phyloP scores from a whole-genome alignment of 2,329 filamentous ascomycete genomes.

The Rhynchosporium agropyri region DNA sequence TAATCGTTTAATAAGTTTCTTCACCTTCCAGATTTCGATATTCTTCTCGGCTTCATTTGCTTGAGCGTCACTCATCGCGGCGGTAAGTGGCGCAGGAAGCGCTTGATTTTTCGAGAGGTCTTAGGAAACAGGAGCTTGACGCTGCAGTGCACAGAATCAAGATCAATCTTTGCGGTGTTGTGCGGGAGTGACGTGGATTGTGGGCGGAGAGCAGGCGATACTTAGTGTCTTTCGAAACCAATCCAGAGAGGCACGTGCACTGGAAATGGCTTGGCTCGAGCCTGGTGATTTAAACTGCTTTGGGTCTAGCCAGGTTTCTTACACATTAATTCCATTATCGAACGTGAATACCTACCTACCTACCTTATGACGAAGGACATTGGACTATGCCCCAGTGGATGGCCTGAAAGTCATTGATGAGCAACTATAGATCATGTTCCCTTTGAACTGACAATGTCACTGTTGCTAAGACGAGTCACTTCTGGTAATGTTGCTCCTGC shows the following conservation, averaged over 20 bases:
- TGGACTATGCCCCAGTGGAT: not conserved
- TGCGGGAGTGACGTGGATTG: constrained; percentile 26
- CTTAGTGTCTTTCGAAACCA: constrained; percentile 10
- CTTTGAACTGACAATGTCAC: not conserved
- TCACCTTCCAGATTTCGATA: constrained; percentile 93
- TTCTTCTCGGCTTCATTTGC: constrained; percentile 98
- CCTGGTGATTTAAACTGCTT: not conserved
- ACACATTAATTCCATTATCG: not conserved
- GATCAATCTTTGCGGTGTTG: constrained; percentile 24
- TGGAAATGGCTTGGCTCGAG: not conserved
- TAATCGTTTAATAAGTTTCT: constrained; percentile 99
- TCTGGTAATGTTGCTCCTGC: not conserved
- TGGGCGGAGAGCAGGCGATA: constrained; percentile 19
- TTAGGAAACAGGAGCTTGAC: constrained; percentile 32
- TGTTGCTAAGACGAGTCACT: not conserved
- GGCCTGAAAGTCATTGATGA: not conserved
- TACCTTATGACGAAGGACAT: too few relatives aligned
- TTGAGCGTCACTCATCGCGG: constrained; percentile 83
- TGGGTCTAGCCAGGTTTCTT: not conserved
- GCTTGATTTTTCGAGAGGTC: constrained; percentile 25
- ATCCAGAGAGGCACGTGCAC: constrained; percentile 8
- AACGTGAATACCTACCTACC: too few relatives aligned
- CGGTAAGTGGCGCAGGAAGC: constrained; percentile 34
- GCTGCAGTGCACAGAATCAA: constrained; percentile 33
- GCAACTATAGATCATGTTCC: not conserved